Evolutionary conservation across 2,329 filamentous ascomycete species (phyloP).

Genomic region (Trichoderma pleuroti): DNA sequence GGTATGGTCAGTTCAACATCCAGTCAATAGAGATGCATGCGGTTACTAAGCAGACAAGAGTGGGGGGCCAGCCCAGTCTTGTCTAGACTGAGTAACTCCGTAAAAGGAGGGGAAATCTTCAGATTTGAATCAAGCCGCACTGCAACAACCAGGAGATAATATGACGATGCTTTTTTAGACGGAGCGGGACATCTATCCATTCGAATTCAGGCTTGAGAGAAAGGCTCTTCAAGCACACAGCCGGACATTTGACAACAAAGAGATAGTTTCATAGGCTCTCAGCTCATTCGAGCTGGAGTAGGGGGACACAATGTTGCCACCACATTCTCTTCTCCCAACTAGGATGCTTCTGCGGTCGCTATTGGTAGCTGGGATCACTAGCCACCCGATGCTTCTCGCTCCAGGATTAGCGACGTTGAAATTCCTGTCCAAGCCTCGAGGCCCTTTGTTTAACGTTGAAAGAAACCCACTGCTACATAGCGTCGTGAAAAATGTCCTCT

Average conservation of each 20-base stretch:
- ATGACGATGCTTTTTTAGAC: not conserved
- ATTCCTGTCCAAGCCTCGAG: not conserved
- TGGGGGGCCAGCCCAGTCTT: not conserved
- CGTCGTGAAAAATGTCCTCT: slow-evolving; percentile 44
- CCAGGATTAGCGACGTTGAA: not conserved
- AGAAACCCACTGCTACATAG: not conserved
- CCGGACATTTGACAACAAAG: not conserved
- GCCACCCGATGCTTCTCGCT: not conserved
- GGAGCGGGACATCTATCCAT: not conserved
- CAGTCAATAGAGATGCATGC: not conserved
- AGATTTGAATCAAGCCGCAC: not conserved
- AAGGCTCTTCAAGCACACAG: not conserved
- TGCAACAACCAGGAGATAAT: not conserved
- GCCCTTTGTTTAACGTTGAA: not conserved
- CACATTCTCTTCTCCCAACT: slow-evolving; percentile 7
- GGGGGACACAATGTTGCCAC: not conserved
- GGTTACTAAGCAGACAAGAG: not conserved
- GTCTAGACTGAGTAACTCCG: not conserved
- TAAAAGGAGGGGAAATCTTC: not conserved
- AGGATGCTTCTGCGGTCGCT: slow-evolving; percentile 4
- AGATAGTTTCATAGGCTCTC: not conserved
- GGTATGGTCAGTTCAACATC: no score
- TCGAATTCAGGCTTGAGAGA: not conserved
- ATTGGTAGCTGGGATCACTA: not conserved
- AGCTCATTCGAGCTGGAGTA: not conserved